Evolutionary conservation across 352 stramenopile genomes (phyloP), one percentile per base, ranked within the genome.

Genomic region (Globisporangium takayamanum): DNA sequence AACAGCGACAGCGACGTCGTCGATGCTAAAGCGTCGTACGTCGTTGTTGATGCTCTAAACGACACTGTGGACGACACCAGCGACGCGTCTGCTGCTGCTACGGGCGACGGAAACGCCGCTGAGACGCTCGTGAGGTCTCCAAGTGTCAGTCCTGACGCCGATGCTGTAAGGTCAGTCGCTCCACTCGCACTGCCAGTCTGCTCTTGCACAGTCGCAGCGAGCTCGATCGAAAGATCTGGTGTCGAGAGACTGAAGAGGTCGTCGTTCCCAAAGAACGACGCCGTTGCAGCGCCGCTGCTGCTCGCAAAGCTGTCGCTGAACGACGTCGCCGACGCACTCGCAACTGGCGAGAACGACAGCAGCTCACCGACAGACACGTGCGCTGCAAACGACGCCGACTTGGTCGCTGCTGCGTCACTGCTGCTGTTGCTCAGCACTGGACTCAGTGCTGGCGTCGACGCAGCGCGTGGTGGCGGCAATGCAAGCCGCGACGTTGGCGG

Each of bases 311-410:
- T 57, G 36, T 62, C 61, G 15, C 26, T 44, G 22, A 85, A 57
- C 2, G 50, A 55, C 7, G 37, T 30, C 18, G 62, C 28, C 0
- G 56, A 28, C 2, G 69, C 46, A 6, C 62, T 57, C 4, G 66
- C 64, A 18, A 88, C 63, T 1, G 78, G 78, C 30, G 78, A 87
- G 55, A 88, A 88, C n/a, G 76, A 87, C 48, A 88, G 60, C 49
- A 88, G 68, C 41, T 82, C 66, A 2, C 55, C 63, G 28, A 65
- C 68, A n/a, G 58, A 57, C 49, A 59, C 55, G 33, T 71, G 55
- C 0, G 39, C 53, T 2, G 66, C 58, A 25, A 67, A 62, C 36
- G 61, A 62, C 36, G 60, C 49, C 12, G 60, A 39, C 42, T 53
- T 62, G 26, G 33, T 11, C 2, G 49, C 16, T 30, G 20, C 22